Conservation (phyloP, 257 asterid genomes). For the Petrea volubilis region DNA sequence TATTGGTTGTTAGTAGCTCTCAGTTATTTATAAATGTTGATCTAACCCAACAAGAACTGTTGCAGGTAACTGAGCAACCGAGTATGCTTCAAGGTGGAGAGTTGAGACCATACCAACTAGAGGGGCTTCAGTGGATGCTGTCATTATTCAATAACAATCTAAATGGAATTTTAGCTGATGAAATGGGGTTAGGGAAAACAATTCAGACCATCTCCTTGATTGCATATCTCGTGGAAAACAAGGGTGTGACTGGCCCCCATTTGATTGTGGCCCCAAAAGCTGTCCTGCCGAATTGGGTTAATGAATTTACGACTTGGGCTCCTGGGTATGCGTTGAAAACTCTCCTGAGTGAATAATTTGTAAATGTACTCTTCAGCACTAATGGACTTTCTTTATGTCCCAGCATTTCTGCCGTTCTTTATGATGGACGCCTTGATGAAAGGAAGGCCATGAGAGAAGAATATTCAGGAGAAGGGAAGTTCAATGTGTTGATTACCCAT, state of each 20-base stretch:
- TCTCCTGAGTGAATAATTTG: slow-evolving; percentile 11
- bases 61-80: slow-evolving; percentile 98
- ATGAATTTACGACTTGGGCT: slow-evolving; percentile 92
- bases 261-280: slow-evolving; percentile 99
- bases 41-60: slow-evolving; percentile 27
- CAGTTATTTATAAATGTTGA: slow-evolving; percentile 6
- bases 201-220: slow-evolving; percentile 93
- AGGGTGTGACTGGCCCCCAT: slow-evolving; percentile 95
- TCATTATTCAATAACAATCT: slow-evolving; percentile 94
- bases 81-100: slow-evolving; percentile 98
- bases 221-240: slow-evolving; percentile 94
- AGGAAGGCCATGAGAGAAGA: slow-evolving; percentile 92
- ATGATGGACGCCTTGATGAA: slow-evolving; percentile 95
- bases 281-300: slow-evolving; percentile 95
- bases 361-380: slow-evolving; percentile 30
- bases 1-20: slow-evolving; percentile 6
- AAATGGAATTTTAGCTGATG: slow-evolving; percentile 98
- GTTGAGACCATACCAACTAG: slow-evolving; percentile 83
- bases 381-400: slow-evolving; percentile 37
- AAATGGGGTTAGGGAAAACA: slow-evolving; percentile 98
- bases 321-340: slow-evolving; percentile 57
- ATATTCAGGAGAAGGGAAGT: slow-evolving; percentile 90
- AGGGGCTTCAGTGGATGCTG: slow-evolving; percentile 99
- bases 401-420: slow-evolving; percentile 84
- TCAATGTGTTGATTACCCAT: slow-evolving; percentile 91